Conservation (phyloP, 2,329 filamentous ascomycete species). For the Colletotrichum nymphaeae region DNA sequence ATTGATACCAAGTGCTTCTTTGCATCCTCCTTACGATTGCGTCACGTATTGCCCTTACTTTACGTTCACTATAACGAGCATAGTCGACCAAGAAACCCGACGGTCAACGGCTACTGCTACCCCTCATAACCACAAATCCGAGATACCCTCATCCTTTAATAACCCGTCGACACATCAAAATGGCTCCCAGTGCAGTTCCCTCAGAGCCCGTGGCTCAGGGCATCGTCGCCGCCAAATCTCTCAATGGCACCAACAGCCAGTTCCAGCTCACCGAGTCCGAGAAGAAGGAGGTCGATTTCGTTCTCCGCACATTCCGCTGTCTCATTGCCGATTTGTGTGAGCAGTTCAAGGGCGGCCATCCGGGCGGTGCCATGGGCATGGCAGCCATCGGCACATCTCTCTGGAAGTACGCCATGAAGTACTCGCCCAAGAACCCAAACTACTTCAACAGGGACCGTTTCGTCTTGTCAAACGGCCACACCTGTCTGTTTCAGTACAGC, state of each 20-base stretch:
- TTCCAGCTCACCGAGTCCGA: slow-evolving; percentile 27
- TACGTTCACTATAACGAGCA: background rate
- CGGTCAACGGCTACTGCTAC: background rate
- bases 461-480: slow-evolving; percentile 71
- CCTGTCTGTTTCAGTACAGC: slow-evolving; percentile 65
- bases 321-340: slow-evolving; percentile 77
- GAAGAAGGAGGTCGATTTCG: slow-evolving; percentile 41
- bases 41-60: background rate
- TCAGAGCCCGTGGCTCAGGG: slow-evolving; percentile 20
- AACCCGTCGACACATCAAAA: background rate
- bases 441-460: slow-evolving; percentile 74
- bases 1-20: slow-evolving; percentile 1
- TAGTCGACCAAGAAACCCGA: background rate
- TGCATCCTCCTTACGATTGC: background rate
- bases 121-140: background rate
- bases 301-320: slow-evolving; percentile 69
- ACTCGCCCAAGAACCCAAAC: slow-evolving; percentile 63
- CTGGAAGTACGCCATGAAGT: slow-evolving; percentile 73
- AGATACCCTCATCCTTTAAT: slow-evolving; percentile 3
- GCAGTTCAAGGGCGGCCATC: slow-evolving; percentile 77
- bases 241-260: slow-evolving; percentile 17
- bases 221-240: slow-evolving; percentile 19
- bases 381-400: slow-evolving; percentile 69
- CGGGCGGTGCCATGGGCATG: slow-evolving; percentile 70
- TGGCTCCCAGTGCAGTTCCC: slow-evolving; percentile 34